These are phyloP conservation scores for Exserohilum turcica DNA, from an alignment of 2,329 filamentous ascomycete species.

Conservation along the genomic window DNA sequence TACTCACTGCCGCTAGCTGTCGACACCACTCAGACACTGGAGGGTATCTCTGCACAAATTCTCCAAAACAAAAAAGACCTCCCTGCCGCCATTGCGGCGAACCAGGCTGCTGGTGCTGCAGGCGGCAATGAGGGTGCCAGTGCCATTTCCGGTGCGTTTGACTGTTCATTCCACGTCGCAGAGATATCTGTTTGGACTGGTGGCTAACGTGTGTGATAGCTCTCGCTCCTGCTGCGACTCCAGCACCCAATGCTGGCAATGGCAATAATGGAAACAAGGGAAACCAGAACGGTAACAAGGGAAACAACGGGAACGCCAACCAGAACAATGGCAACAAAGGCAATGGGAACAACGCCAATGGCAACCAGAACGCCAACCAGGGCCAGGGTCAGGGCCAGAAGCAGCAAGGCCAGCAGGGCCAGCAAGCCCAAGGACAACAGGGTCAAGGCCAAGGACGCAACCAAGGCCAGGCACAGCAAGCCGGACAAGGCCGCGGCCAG, in stretches of 20 bases:
- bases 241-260: constrained; percentile 14
- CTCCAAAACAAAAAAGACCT: constrained; percentile 59
- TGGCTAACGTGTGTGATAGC: constrained; percentile 18
- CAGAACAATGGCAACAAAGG: not conserved
- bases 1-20: constrained; percentile 47
- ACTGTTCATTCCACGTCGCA: not conserved
- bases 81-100: constrained; percentile 52
- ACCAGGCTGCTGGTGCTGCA: constrained; percentile 51
- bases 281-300: constrained; percentile 11
- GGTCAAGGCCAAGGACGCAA: not conserved
- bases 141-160: constrained; percentile 50
- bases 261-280: constrained; percentile 16
- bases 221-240: constrained; percentile 22
- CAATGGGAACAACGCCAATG: not conserved
- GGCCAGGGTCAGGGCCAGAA: constrained; percentile 3
- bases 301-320: constrained; percentile 10
- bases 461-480: not conserved
- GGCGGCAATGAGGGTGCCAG: constrained; percentile 43
- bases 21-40: constrained; percentile 53
- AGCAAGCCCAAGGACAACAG: not conserved
- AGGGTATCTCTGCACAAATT: constrained; percentile 57
- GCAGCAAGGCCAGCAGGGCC: not conserved
- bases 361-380: constrained; percentile 4
- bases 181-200: not conserved
- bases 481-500: not conserved